A percentile compares a stretch with the other conserved stretches of the same genome.
Conservation (phyloP, 179 eudicot genomes). For the Sideroxylon spinosum region DNA sequence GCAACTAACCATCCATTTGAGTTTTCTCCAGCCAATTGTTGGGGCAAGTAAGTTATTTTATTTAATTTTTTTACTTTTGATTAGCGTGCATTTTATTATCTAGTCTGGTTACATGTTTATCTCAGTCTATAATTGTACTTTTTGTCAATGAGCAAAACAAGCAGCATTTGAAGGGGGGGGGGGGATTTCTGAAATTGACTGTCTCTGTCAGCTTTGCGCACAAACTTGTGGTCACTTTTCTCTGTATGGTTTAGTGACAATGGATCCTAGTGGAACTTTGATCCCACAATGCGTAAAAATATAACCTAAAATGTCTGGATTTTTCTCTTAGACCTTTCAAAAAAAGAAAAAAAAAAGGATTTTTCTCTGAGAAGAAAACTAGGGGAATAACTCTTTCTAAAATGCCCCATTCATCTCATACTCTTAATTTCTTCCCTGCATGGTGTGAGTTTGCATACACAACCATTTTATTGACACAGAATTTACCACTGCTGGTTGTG, state of each 20-base stretch:
- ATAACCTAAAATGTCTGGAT: neutral
- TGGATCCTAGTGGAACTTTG: neutral
- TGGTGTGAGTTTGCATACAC: neutral
- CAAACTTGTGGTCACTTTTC: neutral
- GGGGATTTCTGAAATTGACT: neutral
- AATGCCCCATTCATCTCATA: neutral
- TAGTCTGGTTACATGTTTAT: neutral
- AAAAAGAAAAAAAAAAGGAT: no score
- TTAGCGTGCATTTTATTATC: neutral
- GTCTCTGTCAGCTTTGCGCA: neutral
- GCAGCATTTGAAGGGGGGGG: neutral
- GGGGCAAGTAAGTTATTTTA: slow-evolving; percentile 71
- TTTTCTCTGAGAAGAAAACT: neutral
- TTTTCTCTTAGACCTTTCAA: neutral
- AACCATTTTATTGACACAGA: neutral
- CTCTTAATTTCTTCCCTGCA: neutral
- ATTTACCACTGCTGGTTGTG: neutral
- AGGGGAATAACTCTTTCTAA: neutral
- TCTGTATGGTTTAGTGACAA: neutral
- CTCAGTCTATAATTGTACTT: neutral
- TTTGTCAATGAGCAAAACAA: neutral
- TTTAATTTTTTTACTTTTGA: no score
- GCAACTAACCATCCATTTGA: slow-evolving; percentile 43
- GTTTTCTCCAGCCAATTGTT: slow-evolving; percentile 46
- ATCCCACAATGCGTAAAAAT: neutral